Evolutionary conservation across 2,329 filamentous ascomycete genomes (phyloP).

Genomic region (Septoria petroselini): DNA sequence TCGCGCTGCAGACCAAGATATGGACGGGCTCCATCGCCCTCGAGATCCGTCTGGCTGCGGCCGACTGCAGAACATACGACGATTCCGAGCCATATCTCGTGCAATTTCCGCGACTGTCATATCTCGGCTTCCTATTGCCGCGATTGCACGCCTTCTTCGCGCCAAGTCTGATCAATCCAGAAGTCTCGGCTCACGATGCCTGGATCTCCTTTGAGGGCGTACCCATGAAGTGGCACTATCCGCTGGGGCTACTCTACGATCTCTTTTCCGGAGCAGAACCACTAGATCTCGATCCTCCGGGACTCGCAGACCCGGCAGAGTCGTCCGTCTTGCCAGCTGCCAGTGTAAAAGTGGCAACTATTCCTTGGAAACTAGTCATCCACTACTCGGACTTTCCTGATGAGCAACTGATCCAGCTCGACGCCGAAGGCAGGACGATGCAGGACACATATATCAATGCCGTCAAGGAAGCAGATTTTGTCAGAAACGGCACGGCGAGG

Average conservation of each 20-base stretch:
- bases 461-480: constrained; percentile 78
- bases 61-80: constrained; percentile 60
- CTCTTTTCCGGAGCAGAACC: constrained; percentile 61
- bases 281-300: constrained; percentile 32
- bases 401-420: constrained; percentile 57
- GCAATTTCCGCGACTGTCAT: constrained; percentile 63
- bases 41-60: constrained; percentile 57
- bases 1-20: constrained; percentile 49
- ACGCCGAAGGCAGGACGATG: constrained; percentile 54
- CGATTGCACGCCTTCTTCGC: constrained; percentile 63
- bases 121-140: constrained; percentile 64
- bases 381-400: constrained; percentile 59
- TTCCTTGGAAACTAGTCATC: constrained; percentile 63
- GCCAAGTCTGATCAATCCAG: constrained; percentile 56
- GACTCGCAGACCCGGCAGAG: neutral
- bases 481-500: constrained; percentile 83
- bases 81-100: constrained; percentile 61
- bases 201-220: constrained; percentile 68
- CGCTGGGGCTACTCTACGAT: constrained; percentile 66
- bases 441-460: constrained; percentile 67
- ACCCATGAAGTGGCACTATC: constrained; percentile 69
- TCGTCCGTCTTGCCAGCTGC: constrained; percentile 17
- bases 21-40: constrained; percentile 61
- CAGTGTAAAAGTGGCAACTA: constrained; percentile 19
- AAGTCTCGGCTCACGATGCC: constrained; percentile 51